A percentile compares a stretch with the other conserved stretches of the same genome.
Evolutionary conservation across 2,329 filamentous ascomycete genomes (phyloP).

Genomic region (Beauveria scarabaeidicola): DNA sequence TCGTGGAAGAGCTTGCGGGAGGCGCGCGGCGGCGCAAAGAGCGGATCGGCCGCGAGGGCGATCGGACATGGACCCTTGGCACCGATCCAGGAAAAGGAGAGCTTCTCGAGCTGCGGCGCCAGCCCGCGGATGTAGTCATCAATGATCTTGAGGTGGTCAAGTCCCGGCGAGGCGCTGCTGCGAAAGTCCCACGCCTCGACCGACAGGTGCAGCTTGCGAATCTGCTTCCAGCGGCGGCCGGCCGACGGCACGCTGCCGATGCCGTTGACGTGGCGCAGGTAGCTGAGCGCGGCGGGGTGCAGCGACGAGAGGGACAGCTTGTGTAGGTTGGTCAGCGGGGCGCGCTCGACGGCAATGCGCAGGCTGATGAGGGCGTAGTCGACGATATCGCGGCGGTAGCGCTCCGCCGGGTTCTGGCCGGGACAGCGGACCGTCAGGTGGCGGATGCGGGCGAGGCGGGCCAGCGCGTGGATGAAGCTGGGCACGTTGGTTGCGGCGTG

Average conservation of each 20-base stretch:
- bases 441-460: conserved; percentile 57
- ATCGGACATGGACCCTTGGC: conserved; percentile 66
- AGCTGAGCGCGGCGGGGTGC: conserved; percentile 67
- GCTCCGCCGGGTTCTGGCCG: conserved; percentile 57
- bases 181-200: conserved; percentile 63
- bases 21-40: conserved; percentile 50
- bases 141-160: conserved; percentile 68
- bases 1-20: conserved; percentile 55
- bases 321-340: conserved; percentile 54
- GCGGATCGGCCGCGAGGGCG: conserved; percentile 58
- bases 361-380: conserved; percentile 86
- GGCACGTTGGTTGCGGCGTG: conserved; percentile 83
- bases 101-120: conserved; percentile 54
- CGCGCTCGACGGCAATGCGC: conserved; percentile 72
- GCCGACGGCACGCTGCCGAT: conserved; percentile 69
- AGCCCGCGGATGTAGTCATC: conserved; percentile 73
- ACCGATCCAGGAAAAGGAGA: conserved; percentile 72
- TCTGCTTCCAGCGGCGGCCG: conserved; percentile 66
- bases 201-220: conserved; percentile 62
- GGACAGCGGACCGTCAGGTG: conserved; percentile 73
- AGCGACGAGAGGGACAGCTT: conserved; percentile 66
- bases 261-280: conserved; percentile 65
- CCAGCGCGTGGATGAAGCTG: conserved; percentile 70
- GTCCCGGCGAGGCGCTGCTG: conserved; percentile 48
- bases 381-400: conserved; percentile 68